These are phyloP conservation scores for Meira miltonrushii DNA, from an alignment of 1,284 basidiomycete genomes.

Conservation along the genomic window DNA sequence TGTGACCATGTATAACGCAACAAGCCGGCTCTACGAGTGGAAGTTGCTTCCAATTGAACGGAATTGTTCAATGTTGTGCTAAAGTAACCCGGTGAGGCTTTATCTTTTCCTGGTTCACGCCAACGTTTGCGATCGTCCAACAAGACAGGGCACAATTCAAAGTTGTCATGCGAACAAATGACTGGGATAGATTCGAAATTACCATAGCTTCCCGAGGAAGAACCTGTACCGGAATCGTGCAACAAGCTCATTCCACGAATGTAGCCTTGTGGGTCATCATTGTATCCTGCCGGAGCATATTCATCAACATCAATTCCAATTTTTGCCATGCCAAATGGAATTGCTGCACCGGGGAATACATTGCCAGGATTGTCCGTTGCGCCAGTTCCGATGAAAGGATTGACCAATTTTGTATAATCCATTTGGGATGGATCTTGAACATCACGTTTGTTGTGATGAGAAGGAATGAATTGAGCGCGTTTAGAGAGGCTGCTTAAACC, in stretches of 20 bases:
- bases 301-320: slow-evolving; percentile 36
- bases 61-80: slow-evolving; percentile 35
- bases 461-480: too few species aligned
- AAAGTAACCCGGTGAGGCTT: slow-evolving; percentile 39
- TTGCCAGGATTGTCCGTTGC: slow-evolving; percentile 20
- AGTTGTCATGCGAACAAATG: slow-evolving; percentile 26
- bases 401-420: slow-evolving; percentile 13
- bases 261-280: slow-evolving; percentile 21
- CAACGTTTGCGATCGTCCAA: slow-evolving; percentile 30
- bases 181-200: slow-evolving; percentile 43
- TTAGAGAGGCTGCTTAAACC: too few species aligned
- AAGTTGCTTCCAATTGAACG: slow-evolving; percentile 38
- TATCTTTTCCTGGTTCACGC: slow-evolving; percentile 24
- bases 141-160: slow-evolving; percentile 32
- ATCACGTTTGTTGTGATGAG: too few species aligned
- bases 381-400: slow-evolving; percentile 21
- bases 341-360: slow-evolving; percentile 28
- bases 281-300: slow-evolving; percentile 37
- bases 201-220: slow-evolving; percentile 34
- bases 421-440: neutral
- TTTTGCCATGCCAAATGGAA: slow-evolving; percentile 44
- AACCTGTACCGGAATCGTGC: slow-evolving; percentile 44
- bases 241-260: slow-evolving; percentile 37
- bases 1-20: slow-evolving; percentile 35
- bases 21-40: slow-evolving; percentile 33